Evolutionary conservation across 2,329 filamentous ascomycete species (phyloP).

Genomic region (Cercospora citrullina): DNA sequence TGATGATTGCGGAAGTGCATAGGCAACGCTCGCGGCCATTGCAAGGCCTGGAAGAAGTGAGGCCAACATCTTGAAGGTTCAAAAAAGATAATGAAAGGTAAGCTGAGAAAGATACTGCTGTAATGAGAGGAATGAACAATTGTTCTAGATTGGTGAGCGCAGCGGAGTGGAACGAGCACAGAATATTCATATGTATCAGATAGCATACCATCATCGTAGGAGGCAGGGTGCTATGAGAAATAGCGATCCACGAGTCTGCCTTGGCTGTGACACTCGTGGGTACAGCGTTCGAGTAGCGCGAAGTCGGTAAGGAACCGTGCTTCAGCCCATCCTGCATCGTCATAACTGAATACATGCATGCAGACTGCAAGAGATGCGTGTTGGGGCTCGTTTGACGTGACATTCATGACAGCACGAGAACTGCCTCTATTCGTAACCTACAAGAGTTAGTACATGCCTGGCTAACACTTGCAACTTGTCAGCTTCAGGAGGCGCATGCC

Average conservation of each 20-base stretch:
- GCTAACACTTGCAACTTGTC: not conserved
- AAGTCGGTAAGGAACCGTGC: not conserved
- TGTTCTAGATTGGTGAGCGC: not conserved
- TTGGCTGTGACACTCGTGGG: not conserved
- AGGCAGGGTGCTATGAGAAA: not conserved
- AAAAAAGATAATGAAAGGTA: not conserved
- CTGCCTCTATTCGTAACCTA: not conserved
- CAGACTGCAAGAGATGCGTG: not conserved
- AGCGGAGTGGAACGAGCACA: not conserved
- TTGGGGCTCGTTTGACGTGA: not conserved
- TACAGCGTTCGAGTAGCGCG: not conserved
- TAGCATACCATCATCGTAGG: not conserved
- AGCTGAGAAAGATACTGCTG: not conserved
- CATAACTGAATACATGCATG: not conserved
- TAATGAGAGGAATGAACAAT: not conserved
- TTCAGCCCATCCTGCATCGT: not conserved
- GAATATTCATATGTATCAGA: not conserved
- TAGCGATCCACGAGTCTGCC: not conserved
- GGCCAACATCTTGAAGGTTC: conserved; percentile 1
- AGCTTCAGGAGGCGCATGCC: not conserved
- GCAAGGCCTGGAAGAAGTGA: conserved; percentile 10
- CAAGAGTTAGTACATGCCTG: not conserved
- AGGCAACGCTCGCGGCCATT: conserved; percentile 9
- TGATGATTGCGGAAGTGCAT: conserved; percentile 10
- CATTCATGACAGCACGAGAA: not conserved